These are phyloP conservation scores for Orbilia brochopaga DNA, from an alignment of 2,329 filamentous ascomycete genomes.

Conservation along the genomic window DNA sequence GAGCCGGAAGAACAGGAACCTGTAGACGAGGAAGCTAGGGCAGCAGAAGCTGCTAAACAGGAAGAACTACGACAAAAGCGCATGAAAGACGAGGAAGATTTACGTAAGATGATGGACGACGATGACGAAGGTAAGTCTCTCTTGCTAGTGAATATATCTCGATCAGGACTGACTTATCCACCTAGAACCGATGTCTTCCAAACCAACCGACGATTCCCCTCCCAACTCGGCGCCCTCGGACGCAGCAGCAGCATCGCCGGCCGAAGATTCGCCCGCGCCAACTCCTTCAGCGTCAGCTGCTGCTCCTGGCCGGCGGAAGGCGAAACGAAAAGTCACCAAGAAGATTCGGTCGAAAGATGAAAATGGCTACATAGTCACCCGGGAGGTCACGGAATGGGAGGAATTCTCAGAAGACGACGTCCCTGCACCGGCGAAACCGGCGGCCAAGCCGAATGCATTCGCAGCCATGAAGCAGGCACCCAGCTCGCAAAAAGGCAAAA, in stretches of 20 bases:
- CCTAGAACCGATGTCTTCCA: slow-evolving; percentile 20
- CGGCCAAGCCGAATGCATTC: slow-evolving; percentile 42
- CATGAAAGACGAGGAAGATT: slow-evolving; percentile 69
- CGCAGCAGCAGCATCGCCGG: slow-evolving; percentile 22
- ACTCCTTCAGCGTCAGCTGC: slow-evolving; percentile 62
- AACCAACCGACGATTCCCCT: not conserved
- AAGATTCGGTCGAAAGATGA: slow-evolving; percentile 87
- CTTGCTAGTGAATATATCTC: slow-evolving; percentile 56
- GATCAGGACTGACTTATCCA: not conserved
- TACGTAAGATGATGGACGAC: slow-evolving; percentile 78
- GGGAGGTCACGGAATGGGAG: slow-evolving; percentile 45
- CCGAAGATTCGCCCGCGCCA: slow-evolving; percentile 58
- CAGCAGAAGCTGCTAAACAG: slow-evolving; percentile 51
- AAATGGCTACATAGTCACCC: slow-evolving; percentile 75
- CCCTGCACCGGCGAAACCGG: slow-evolving; percentile 39
- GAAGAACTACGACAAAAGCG: slow-evolving; percentile 59
- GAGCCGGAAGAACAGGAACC: slow-evolving; percentile 65
- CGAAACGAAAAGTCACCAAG: slow-evolving; percentile 79
- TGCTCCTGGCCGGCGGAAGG: slow-evolving; percentile 72
- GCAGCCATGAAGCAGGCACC: slow-evolving; percentile 45
- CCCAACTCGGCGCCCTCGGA: slow-evolving; percentile 19
- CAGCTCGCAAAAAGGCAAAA: slow-evolving; percentile 45
- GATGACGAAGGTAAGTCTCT: slow-evolving; percentile 63
- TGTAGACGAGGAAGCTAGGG: slow-evolving; percentile 57
- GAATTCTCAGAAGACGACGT: slow-evolving; percentile 44